These are phyloP conservation scores for Dothistroma pini DNA, from an alignment of 2,329 filamentous ascomycete species.

Conservation along the genomic window DNA sequence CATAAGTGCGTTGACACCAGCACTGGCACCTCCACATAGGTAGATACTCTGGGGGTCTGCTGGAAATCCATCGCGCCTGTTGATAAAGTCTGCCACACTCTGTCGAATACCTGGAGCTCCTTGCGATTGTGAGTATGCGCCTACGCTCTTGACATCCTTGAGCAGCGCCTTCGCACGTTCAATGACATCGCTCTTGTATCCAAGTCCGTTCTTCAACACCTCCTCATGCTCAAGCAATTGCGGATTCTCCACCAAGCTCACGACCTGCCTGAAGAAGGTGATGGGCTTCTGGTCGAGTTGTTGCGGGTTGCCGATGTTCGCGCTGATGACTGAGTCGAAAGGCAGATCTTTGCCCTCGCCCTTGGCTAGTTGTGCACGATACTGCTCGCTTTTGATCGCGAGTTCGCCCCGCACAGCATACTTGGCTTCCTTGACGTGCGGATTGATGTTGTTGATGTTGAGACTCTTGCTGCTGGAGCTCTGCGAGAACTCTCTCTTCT, in stretches of 20 bases:
- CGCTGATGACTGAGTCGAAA: constrained; percentile 87
- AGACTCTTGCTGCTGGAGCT: constrained; percentile 39
- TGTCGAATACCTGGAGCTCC: constrained; percentile 82
- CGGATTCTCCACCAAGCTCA: constrained; percentile 90
- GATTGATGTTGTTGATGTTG: constrained; percentile 86
- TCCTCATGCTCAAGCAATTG: constrained; percentile 76
- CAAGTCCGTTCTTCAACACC: constrained; percentile 68
- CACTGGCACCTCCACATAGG: constrained; percentile 85
- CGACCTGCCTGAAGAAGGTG: constrained; percentile 97
- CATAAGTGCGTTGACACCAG: constrained; percentile 90
- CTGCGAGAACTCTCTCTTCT: constrained; percentile 22
- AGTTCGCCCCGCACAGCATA: constrained; percentile 97
- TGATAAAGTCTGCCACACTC: constrained; percentile 88
- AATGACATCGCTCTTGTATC: constrained; percentile 87
- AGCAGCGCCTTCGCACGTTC: constrained; percentile 77
- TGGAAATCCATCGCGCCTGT: constrained; percentile 81
- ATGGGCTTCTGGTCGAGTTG: constrained; percentile 99
- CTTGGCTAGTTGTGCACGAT: constrained; percentile 66
- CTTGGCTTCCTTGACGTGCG: constrained; percentile 77
- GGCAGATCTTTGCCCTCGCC: constrained; percentile 64
- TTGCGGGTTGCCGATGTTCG: constrained; percentile 99
- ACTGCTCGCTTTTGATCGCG: constrained; percentile 88
- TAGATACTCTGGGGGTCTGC: constrained; percentile 79
- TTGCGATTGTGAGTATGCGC: constrained; percentile 93
- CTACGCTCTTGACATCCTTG: constrained; percentile 81